phyloP scores from a whole-genome alignment of 768 basidiomycete genomes.

The Tulasnella sp. region DNA sequence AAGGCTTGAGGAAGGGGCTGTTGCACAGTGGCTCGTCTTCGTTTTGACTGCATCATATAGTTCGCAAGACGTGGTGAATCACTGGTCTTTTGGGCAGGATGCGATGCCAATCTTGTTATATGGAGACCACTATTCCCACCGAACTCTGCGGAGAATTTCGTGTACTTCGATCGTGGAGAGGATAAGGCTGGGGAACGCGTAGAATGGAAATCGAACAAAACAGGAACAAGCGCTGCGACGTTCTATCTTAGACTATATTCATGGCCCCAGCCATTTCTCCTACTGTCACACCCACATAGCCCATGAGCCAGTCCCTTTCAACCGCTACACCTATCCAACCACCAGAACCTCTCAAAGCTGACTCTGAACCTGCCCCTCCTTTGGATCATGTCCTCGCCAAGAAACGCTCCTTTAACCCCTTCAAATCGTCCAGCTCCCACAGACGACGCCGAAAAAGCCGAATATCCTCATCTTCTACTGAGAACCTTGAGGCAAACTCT shows the following conservation, averaged over 20 bases:
- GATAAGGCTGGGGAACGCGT: too few relatives aligned
- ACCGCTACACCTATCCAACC: background rate
- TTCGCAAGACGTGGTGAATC: too few relatives aligned
- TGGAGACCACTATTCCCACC: too few relatives aligned
- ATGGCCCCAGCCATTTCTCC: background rate
- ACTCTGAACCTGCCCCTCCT: background rate
- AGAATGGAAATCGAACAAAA: too few relatives aligned
- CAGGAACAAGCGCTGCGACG: background rate
- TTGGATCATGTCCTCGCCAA: conserved; percentile 1
- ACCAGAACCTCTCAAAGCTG: background rate
- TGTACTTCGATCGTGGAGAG: too few relatives aligned
- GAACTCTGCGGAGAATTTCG: too few relatives aligned
- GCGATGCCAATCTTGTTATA: too few relatives aligned
- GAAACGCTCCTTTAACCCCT: background rate
- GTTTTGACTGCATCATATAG: background rate
- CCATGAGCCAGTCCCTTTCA: background rate
- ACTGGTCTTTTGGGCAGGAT: too few relatives aligned
- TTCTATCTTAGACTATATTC: background rate
- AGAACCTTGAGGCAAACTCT: background rate
- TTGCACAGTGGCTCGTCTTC: background rate
- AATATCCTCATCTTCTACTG: background rate
- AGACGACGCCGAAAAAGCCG: background rate
- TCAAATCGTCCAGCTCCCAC: background rate
- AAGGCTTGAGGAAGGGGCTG: background rate
- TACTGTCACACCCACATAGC: background rate